These are phyloP conservation scores for Suillus brevipes DNA, from an alignment of 768 basidiomycete species.

Conservation along the genomic window DNA sequence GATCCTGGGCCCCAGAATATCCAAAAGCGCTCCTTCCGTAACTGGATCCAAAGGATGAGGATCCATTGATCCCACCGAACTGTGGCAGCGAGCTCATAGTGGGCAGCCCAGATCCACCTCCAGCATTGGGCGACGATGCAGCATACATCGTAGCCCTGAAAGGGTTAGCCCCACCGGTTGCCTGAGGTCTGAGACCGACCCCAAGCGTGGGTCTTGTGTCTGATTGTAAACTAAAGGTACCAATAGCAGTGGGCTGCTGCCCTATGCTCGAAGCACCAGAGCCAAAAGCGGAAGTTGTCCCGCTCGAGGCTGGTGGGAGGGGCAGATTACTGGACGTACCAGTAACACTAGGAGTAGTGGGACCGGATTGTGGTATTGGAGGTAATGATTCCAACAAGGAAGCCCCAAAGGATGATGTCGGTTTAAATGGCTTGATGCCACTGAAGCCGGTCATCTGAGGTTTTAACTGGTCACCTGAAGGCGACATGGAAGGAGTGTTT, in stretches of 20 bases:
- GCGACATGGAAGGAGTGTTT: constrained; percentile 32
- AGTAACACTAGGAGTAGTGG: constrained; percentile 44
- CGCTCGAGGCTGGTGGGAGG: constrained; percentile 26
- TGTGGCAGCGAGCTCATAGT: constrained; percentile 27
- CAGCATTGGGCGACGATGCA: constrained; percentile 16
- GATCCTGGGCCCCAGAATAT: constrained; percentile 20
- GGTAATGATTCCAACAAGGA: constrained; percentile 73
- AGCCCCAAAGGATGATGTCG: constrained; percentile 77
- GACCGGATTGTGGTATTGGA: constrained; percentile 61
- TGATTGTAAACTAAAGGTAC: constrained; percentile 37
- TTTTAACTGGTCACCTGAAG: constrained; percentile 30
- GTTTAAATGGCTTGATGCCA: constrained; percentile 81
- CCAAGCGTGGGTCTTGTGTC: constrained; percentile 39
- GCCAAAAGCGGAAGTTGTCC: constrained; percentile 13
- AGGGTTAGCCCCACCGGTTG: constrained; percentile 58
- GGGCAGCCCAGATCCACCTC: constrained; percentile 15
- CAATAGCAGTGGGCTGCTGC: constrained; percentile 22
- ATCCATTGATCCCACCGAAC: constrained; percentile 23
- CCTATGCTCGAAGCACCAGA: constrained; percentile 11
- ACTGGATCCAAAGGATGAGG: constrained; percentile 14
- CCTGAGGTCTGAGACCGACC: constrained; percentile 54
- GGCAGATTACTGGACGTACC: constrained; percentile 15
- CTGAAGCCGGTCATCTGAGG: constrained; percentile 52
- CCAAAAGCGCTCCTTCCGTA: constrained; percentile 26
- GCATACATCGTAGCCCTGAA: constrained; percentile 64